Base-by-base conservation (phyloP, 768 basidiomycete genomes). In the Leccinum ochraceum region DNA sequence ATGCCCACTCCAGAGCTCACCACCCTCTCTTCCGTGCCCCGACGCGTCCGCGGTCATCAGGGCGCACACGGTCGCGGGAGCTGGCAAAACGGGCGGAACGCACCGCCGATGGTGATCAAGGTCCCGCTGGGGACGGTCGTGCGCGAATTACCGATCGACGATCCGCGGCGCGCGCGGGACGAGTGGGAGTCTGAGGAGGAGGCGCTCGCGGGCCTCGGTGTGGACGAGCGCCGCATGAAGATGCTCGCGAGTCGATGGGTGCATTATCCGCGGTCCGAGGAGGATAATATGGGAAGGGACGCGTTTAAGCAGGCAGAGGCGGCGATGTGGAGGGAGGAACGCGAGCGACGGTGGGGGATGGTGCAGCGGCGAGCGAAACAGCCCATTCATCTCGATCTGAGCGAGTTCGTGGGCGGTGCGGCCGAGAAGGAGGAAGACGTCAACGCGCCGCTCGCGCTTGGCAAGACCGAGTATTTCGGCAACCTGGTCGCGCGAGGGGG, bases 101-200 rank as follows among this genome's bases (percentile, higher is more conserved):
- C 87, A 0, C 71, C 82, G 2, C 92, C 95, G 2, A 79, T 85
- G 5, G 76, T 94, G 53, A 82, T 98, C 60, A 80, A 81, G 52
- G 94, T 98, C 0, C 96, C 96, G 0, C 74, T 96, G 0, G 96
- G 96, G 0, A 98, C 96, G 2, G 85, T 98, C 57, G 88, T 98
- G 6, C 83, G 85, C 34, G 88, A 95, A 68, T 78, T 97, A 82
- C 4, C 79, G 81, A 20, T 46, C 52, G 83, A 84, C 50, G 91
- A 93, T 63, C 83, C 85, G 3, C 78, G 87, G 34, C 80, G 88
- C 37, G 77, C 80, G 26, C 81, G 82, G 60, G 85, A 89, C 68
- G 85, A 85, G 65, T 91, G 89, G 82, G 90, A 90, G 71, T 82
- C 82, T 0, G 89, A 92, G 68, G 86, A 86, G 54, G 86, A 86